Evolutionary conservation across 2,329 filamentous ascomycete genomes (phyloP).

Genomic region (Davidsoniella eucalypti): DNA sequence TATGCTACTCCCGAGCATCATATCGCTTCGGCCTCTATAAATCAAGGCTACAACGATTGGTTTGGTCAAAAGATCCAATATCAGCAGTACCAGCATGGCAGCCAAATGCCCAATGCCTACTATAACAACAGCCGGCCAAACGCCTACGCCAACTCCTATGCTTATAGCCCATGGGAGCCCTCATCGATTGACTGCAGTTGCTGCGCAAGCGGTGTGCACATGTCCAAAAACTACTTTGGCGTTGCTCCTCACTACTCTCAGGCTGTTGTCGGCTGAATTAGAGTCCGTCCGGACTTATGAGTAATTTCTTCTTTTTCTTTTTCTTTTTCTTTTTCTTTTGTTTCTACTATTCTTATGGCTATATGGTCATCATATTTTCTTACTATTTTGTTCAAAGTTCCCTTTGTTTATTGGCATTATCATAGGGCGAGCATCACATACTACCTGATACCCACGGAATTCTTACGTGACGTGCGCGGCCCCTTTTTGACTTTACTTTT

Average conservation of each 20-base stretch:
- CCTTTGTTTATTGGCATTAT: slow-evolving; percentile 12
- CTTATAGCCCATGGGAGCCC: slow-evolving; percentile 37
- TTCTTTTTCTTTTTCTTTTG: slow-evolving; percentile 16
- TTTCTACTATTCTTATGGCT: slow-evolving; percentile 12
- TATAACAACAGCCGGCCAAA: slow-evolving; percentile 25
- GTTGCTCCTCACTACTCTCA: slow-evolving; percentile 31
- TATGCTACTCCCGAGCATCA: slow-evolving; percentile 44
- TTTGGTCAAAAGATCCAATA: slow-evolving; percentile 31
- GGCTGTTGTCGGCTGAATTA: slow-evolving; percentile 34
- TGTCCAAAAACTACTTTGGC: slow-evolving; percentile 32
- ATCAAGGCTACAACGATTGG: slow-evolving; percentile 41
- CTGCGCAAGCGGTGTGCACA: slow-evolving; percentile 25
- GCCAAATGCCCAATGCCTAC: slow-evolving; percentile 19
- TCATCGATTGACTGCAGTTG: slow-evolving; percentile 34
- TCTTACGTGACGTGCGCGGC: slow-evolving; percentile 8
- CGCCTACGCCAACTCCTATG: slow-evolving; percentile 27
- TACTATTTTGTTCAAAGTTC: slow-evolving; percentile 7
- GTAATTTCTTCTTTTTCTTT: slow-evolving; percentile 13
- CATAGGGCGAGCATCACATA: slow-evolving; percentile 11
- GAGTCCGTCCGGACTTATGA: slow-evolving; percentile 9
- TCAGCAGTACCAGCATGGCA: slow-evolving; percentile 24
- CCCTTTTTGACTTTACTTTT: slow-evolving; percentile 15
- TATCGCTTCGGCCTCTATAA: slow-evolving; percentile 37
- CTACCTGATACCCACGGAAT: slow-evolving; percentile 10
- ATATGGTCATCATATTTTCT: slow-evolving; percentile 1